phyloP scores from a whole-genome alignment of 148 eudicot species.

The Rhododendron kiyosumense region DNA sequence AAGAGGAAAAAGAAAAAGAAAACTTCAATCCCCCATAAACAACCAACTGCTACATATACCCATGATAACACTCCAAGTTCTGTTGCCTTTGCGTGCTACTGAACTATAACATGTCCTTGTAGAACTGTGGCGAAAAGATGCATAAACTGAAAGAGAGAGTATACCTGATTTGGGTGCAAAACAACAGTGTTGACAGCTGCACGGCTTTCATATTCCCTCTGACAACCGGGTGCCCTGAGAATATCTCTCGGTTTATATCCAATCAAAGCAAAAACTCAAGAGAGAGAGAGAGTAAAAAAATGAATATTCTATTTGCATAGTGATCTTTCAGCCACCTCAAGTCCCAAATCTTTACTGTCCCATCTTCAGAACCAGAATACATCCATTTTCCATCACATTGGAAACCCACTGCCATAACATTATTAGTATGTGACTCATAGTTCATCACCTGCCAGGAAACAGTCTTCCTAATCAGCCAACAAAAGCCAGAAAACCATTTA shows the following conservation, averaged over 20 bases:
- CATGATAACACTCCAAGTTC: background rate
- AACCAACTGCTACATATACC: background rate
- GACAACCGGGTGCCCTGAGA: conserved; percentile 91
- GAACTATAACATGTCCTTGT: background rate
- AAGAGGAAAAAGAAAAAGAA: background rate
- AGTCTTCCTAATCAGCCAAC: conserved; percentile 1
- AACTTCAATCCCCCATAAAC: background rate
- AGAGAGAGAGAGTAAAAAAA: background rate
- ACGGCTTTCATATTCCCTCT: conserved; percentile 98
- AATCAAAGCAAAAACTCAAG: background rate
- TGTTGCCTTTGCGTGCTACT: background rate
- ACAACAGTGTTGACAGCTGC: conserved; percentile 98
- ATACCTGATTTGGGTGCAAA: conserved; percentile 96
- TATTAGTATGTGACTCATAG: conserved; percentile 92
- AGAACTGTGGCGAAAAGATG: background rate
- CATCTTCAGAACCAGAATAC: conserved; percentile 99
- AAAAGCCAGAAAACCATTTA: background rate
- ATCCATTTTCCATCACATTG: conserved; percentile 96
- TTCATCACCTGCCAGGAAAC: conserved; percentile 69
- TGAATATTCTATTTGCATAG: background rate
- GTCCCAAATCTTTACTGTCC: conserved; percentile 99
- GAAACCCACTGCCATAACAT: conserved; percentile 99
- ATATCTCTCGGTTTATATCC: background rate
- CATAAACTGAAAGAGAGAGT: background rate
- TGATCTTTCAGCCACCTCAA: conserved; percentile 45